These are phyloP conservation scores for Salvia hispanica DNA, from an alignment of 257 asterid genomes.

Conservation along the genomic window DNA sequence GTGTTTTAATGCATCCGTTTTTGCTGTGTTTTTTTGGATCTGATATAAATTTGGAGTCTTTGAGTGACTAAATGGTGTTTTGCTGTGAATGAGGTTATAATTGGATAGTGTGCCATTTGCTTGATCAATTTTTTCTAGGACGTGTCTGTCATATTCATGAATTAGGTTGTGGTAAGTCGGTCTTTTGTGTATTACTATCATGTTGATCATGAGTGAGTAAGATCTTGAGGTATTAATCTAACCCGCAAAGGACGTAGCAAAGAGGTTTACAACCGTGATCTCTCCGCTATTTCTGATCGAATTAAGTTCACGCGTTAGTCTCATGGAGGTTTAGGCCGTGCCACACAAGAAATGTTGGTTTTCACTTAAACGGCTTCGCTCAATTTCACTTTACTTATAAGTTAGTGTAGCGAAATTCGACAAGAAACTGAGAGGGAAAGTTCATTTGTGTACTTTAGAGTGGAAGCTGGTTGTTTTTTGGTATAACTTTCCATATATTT, in stretches of 20 bases:
- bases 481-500: constrained; percentile 11
- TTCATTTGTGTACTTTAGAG: constrained; percentile 1
- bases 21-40: constrained; percentile 30
- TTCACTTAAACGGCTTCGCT: constrained; percentile 2
- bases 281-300: constrained; percentile 1
- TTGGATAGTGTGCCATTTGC: constrained; percentile 4
- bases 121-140: neutral
- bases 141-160: neutral
- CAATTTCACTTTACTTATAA: constrained; percentile 18
- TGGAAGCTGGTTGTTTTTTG: constrained; percentile 13
- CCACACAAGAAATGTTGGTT: constrained; percentile 3
- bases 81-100: constrained; percentile 2
- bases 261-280: neutral
- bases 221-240: neutral
- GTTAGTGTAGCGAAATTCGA: neutral
- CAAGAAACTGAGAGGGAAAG: neutral
- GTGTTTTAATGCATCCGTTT: neutral
- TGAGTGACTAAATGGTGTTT: neutral
- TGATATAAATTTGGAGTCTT: neutral
- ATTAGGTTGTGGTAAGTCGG: neutral
- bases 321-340: neutral
- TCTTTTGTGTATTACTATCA: constrained; percentile 13
- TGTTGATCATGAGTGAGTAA: neutral
- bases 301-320: neutral
- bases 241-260: neutral